Conservation (phyloP, 2,329 filamentous ascomycete genomes). For the Capronia coronata region DNA sequence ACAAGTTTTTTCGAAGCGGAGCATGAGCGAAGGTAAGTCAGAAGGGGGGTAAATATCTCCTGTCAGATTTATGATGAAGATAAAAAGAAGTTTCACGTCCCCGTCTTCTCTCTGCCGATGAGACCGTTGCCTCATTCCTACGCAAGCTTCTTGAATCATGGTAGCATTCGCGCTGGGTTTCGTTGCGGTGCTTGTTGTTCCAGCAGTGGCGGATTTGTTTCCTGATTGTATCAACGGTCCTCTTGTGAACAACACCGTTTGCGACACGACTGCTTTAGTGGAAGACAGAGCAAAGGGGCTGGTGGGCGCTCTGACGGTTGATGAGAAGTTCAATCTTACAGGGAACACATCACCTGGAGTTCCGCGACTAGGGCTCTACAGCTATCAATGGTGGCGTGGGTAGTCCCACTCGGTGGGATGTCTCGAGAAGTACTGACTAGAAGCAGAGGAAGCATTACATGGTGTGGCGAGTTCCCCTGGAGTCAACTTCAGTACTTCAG, state of each 20-base stretch:
- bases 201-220: slow-evolving; percentile 16
- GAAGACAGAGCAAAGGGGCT: slow-evolving; percentile 44
- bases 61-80: too few relatives aligned
- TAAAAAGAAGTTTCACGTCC: too few relatives aligned
- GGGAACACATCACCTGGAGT: slow-evolving; percentile 46
- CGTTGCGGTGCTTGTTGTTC: slow-evolving; percentile 8
- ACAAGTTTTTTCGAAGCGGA: not conserved
- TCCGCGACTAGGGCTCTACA: slow-evolving; percentile 50
- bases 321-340: slow-evolving; percentile 52
- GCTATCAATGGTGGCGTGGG: slow-evolving; percentile 42
- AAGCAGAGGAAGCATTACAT: slow-evolving; percentile 45
- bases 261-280: slow-evolving; percentile 40
- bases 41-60: too few relatives aligned
- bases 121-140: too few relatives aligned
- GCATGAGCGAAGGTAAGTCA: not conserved
- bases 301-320: slow-evolving; percentile 46
- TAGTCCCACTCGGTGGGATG: not conserved
- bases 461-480: slow-evolving; percentile 53
- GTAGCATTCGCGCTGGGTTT: slow-evolving; percentile 6
- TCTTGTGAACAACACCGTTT: slow-evolving; percentile 46
- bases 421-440: slow-evolving; percentile 2
- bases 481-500: slow-evolving; percentile 48
- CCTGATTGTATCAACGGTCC: slow-evolving; percentile 50
- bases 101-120: too few relatives aligned
- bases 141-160: not conserved